These are phyloP conservation scores for Entonaema liquescens DNA, from an alignment of 495 filamentous ascomycete species.

Conservation along the genomic window DNA sequence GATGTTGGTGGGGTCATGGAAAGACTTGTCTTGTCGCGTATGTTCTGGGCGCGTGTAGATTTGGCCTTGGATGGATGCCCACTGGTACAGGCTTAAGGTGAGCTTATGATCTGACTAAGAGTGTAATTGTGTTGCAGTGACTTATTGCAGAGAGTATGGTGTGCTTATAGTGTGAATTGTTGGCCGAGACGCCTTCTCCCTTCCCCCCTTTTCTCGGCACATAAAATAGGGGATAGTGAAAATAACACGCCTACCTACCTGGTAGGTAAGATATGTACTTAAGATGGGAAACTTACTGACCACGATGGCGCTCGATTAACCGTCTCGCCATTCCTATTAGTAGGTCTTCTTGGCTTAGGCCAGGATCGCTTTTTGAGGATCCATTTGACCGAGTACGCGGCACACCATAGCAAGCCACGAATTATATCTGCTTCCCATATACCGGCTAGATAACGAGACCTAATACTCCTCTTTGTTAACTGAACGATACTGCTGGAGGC, in stretches of 20 bases:
- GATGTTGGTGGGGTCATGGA: constrained; percentile 16
- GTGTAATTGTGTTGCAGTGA: not conserved
- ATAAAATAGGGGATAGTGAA: not conserved
- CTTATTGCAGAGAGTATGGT: not conserved
- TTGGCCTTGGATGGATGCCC: constrained; percentile 32
- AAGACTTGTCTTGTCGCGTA: not conserved
- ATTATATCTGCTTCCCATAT: constrained; percentile 34
- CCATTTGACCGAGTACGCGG: not conserved
- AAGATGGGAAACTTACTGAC: constrained; percentile 26
- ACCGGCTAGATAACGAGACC: constrained; percentile 33
- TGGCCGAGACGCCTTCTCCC: not conserved
- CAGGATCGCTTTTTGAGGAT: not conserved
- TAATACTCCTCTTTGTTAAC: constrained; percentile 17
- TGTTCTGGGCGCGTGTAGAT: not conserved
- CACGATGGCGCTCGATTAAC: constrained; percentile 28
- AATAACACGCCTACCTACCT: not conserved
- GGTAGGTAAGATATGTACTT: not conserved
- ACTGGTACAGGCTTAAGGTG: constrained; percentile 1
- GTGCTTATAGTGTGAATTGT: not conserved
- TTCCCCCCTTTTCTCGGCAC: not conserved
- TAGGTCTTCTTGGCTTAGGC: constrained; percentile 7
- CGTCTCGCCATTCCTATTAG: constrained; percentile 2
- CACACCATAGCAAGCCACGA: constrained; percentile 28
- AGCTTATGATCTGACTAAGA: not conserved
- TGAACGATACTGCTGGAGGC: constrained; percentile 29